phyloP scores from a whole-genome alignment of 2,329 filamentous ascomycete species.

The Penicillium occitanis region DNA sequence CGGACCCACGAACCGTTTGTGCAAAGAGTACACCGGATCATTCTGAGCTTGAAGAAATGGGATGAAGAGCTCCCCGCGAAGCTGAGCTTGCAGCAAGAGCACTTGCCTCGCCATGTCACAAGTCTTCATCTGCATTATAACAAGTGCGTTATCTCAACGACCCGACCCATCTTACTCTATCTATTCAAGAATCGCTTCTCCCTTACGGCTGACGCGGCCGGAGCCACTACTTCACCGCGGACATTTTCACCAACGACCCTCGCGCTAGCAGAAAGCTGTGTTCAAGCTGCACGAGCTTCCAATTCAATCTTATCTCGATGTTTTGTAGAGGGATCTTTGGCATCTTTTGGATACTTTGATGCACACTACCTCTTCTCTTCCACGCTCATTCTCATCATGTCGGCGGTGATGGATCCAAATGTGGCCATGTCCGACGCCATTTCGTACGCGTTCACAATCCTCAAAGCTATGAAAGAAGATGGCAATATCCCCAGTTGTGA shows the following conservation, averaged over 20 bases:
- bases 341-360: slow-evolving; percentile 29
- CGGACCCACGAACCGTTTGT: slow-evolving; percentile 27
- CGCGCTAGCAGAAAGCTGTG: slow-evolving; percentile 27
- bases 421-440: slow-evolving; percentile 25
- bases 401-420: slow-evolving; percentile 23
- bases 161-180: slow-evolving; percentile 31
- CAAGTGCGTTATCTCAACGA: slow-evolving; percentile 32
- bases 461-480: slow-evolving; percentile 26
- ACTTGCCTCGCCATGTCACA: slow-evolving; percentile 25
- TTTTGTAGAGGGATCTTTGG: slow-evolving; percentile 28
- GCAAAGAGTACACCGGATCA: slow-evolving; percentile 22
- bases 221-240: slow-evolving; percentile 13
- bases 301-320: slow-evolving; percentile 26
- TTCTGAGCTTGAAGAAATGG: slow-evolving; percentile 26
- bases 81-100: slow-evolving; percentile 25
- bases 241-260: slow-evolving; percentile 24
- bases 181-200: slow-evolving; percentile 28
- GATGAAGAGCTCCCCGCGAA: slow-evolving; percentile 25
- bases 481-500: slow-evolving; percentile 27
- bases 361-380: slow-evolving; percentile 29
- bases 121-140: slow-evolving; percentile 30
- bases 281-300: slow-evolving; percentile 26
- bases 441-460: slow-evolving; percentile 24
- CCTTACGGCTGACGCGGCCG: slow-evolving; percentile 6
- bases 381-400: slow-evolving; percentile 27